Evolutionary conservation across 2,329 filamentous ascomycete genomes (phyloP).

Genomic region (Chaetomiaceae sp.): DNA sequence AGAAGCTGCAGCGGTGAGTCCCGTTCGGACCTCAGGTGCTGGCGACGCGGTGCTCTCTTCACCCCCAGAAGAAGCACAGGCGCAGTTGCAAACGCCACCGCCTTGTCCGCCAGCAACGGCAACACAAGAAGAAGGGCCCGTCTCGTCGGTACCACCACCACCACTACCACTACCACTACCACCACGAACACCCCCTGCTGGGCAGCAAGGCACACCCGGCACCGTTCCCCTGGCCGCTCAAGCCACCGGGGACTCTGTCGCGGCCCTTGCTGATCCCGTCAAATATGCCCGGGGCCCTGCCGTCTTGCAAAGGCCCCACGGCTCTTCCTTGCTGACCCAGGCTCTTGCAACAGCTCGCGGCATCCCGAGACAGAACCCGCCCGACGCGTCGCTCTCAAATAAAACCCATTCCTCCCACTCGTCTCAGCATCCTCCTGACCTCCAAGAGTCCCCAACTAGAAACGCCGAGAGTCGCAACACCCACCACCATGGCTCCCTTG

Average conservation of each 20-base stretch:
- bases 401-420: slow-evolving; percentile 24
- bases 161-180: slow-evolving; percentile 12
- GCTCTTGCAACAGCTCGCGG: slow-evolving; percentile 56
- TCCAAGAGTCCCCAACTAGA: slow-evolving; percentile 15
- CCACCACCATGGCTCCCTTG: slow-evolving; percentile 36
- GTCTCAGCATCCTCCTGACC: slow-evolving; percentile 17
- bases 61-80: background rate
- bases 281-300: slow-evolving; percentile 46
- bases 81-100: slow-evolving; percentile 9
- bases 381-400: slow-evolving; percentile 23
- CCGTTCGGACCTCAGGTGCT: slow-evolving; percentile 21
- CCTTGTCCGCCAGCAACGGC: slow-evolving; percentile 5
- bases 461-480: slow-evolving; percentile 22
- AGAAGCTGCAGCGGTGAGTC: slow-evolving; percentile 39
- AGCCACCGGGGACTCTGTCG: slow-evolving; percentile 22
- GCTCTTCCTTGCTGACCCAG: slow-evolving; percentile 54
- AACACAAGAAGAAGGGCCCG: slow-evolving; percentile 15
- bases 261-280: slow-evolving; percentile 38
- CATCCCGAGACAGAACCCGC: slow-evolving; percentile 35
- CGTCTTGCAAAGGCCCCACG: slow-evolving; percentile 41
- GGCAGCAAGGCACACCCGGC: slow-evolving; percentile 21
- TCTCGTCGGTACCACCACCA: slow-evolving; percentile 21
- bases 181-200: slow-evolving; percentile 9
- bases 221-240: slow-evolving; percentile 20
- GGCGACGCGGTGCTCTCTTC: slow-evolving; percentile 6